phyloP scores from a whole-genome alignment of 176 grass and related monocot genomes.

The Ensete ventricosum region DNA sequence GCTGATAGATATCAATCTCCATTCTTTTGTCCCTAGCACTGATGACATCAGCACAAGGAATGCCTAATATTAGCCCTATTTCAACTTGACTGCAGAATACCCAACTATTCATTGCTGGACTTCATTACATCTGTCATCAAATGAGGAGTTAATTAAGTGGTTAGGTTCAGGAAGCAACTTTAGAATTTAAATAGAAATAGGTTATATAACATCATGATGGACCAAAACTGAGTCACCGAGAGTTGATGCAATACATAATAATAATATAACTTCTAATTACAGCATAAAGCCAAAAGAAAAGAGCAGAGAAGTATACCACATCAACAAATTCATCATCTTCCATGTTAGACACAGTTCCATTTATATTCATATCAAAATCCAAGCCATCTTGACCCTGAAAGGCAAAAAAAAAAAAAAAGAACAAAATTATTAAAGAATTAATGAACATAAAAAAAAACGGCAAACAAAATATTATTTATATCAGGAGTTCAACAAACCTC shows the following conservation, averaged over 20 bases:
- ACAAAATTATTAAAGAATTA: neutral
- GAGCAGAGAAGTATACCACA: conserved; percentile 35
- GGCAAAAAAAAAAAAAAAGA: conserved; percentile 7
- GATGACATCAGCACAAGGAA: neutral
- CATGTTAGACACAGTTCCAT: conserved; percentile 56
- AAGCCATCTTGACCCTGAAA: conserved; percentile 85
- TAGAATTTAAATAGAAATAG: neutral
- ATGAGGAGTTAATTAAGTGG: neutral
- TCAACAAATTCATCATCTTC: conserved; percentile 74
- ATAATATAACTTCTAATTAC: neutral
- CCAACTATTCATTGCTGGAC: neutral
- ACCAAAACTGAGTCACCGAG: neutral
- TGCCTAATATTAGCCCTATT: neutral
- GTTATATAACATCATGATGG: neutral
- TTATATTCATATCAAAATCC: conserved; percentile 92
- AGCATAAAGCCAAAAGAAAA: neutral
- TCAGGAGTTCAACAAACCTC: conserved; percentile 35
- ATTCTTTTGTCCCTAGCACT: neutral
- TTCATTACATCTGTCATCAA: neutral
- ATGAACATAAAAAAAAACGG: neutral
- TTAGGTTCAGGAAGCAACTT: neutral
- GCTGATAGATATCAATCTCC: neutral
- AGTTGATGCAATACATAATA: neutral
- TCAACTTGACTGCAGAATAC: neutral
- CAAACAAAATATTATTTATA: neutral